Percentiles rank a stretch among this genome's conserved stretches.
phyloP scores from a whole-genome alignment of 192 early-diverging fungal species.

The Backusella psychrophila region DNA sequence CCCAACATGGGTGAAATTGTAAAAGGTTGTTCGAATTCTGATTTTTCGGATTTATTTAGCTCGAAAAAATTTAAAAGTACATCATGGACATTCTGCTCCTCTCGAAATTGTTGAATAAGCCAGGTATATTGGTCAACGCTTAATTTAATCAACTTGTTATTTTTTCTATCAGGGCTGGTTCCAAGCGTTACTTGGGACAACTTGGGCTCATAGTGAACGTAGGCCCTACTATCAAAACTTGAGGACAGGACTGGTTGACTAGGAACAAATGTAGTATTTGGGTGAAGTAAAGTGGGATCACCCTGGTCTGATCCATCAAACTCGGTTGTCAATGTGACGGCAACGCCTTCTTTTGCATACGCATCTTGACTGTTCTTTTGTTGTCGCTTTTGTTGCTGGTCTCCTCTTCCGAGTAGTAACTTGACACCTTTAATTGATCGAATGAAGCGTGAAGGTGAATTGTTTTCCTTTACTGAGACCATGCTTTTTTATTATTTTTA shows the following conservation, averaged over 20 bases:
- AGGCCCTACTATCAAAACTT: background rate
- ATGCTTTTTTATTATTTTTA: background rate
- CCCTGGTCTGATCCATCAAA: background rate
- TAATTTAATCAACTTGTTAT: constrained; percentile 7
- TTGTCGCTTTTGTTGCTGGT: background rate
- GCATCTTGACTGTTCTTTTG: background rate
- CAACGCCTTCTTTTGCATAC: background rate
- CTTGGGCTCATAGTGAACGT: constrained; percentile 11
- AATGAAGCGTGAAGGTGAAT: background rate
- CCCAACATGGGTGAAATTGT: constrained; percentile 10
- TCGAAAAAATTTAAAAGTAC: background rate
- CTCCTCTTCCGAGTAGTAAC: background rate
- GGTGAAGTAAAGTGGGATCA: background rate
- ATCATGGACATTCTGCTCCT: constrained; percentile 22
- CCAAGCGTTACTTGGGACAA: constrained; percentile 10
- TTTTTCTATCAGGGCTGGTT: constrained; percentile 10
- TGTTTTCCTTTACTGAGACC: background rate
- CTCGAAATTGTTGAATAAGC: constrained; percentile 24
- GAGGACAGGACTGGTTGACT: background rate
- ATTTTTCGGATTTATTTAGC: background rate
- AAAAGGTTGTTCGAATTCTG: background rate
- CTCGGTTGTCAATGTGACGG: constrained; percentile 11
- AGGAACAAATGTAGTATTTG: background rate
- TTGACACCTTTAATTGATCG: background rate
- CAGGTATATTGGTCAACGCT: constrained; percentile 21